phyloP scores from a whole-genome alignment of 208 protist species.

The Acanthamoeba sp. region DNA sequence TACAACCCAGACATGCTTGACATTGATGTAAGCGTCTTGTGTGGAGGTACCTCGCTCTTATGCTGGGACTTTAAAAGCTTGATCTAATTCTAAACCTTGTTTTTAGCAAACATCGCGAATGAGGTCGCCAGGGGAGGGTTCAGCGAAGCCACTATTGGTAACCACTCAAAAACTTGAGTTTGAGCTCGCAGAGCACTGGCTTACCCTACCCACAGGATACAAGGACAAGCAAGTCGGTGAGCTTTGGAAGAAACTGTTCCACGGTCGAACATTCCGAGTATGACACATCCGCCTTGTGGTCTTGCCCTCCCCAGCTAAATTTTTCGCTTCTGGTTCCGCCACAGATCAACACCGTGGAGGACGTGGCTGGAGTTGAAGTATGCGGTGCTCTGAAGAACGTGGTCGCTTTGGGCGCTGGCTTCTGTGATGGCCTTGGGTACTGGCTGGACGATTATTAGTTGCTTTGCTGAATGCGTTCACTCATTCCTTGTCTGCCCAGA shows the following conservation, averaged over 20 bases:
- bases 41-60: slow-evolving; percentile 79
- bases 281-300: not conserved
- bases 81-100: slow-evolving; percentile 72
- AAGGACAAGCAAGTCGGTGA: not conserved
- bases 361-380: slow-evolving; percentile 85
- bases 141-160: slow-evolving; percentile 88
- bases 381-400: slow-evolving; percentile 89
- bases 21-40: slow-evolving; percentile 48
- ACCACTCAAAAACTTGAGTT: not conserved
- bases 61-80: not conserved
- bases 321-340: not conserved
- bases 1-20: not conserved
- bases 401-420: slow-evolving; percentile 86
- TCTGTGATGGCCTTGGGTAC: slow-evolving; percentile 83
- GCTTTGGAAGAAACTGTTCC: slow-evolving; percentile 72
- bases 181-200: not conserved
- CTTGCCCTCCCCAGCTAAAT: not conserved
- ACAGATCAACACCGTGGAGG: slow-evolving; percentile 77
- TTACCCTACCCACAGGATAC: not conserved
- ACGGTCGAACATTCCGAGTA: slow-evolving; percentile 81
- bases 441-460: no score
- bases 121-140: slow-evolving; percentile 87
- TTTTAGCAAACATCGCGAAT: slow-evolving; percentile 87
- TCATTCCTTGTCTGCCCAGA: not conserved
- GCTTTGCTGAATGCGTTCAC: not conserved